Percentiles rank a stretch among this genome's conserved stretches.
phyloP scores from a whole-genome alignment of 2,329 filamentous ascomycete species.

The Colletotrichum tamarilloi region DNA sequence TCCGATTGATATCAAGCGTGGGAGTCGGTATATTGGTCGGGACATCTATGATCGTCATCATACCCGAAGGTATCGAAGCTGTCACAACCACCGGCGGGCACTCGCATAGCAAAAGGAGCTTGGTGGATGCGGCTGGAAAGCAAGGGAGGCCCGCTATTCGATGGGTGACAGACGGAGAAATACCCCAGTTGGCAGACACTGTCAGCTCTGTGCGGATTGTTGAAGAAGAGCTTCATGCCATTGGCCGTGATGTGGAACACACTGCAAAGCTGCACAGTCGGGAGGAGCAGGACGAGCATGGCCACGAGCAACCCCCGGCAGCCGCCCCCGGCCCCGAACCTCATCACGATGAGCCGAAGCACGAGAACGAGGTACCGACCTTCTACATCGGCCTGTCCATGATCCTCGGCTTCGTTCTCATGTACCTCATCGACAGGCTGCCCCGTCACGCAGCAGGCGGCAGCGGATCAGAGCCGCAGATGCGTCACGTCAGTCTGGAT shows the following conservation, averaged over 20 bases:
- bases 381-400: slow-evolving; percentile 89
- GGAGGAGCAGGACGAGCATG: slow-evolving; percentile 28
- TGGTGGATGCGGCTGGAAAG: neutral
- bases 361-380: slow-evolving; percentile 62
- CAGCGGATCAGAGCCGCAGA: slow-evolving; percentile 72
- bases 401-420: slow-evolving; percentile 89
- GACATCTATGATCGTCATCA: slow-evolving; percentile 95
- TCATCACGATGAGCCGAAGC: slow-evolving; percentile 48
- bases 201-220: neutral
- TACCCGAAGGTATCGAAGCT: slow-evolving; percentile 95
- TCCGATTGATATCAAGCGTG: slow-evolving; percentile 90
- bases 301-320: slow-evolving; percentile 43
- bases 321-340: slow-evolving; percentile 40
- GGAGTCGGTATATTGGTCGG: slow-evolving; percentile 95
- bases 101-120: slow-evolving; percentile 26
- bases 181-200: slow-evolving; percentile 6
- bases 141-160: slow-evolving; percentile 15
- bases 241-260: neutral
- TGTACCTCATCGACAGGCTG: slow-evolving; percentile 94
- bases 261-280: slow-evolving; percentile 5
- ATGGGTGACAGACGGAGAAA: slow-evolving; percentile 15
- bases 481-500: slow-evolving; percentile 89
- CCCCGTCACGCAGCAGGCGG: slow-evolving; percentile 78
- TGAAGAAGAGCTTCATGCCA: neutral
- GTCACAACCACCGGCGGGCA: slow-evolving; percentile 70